phyloP scores from a whole-genome alignment of 176 grass and related monocot genomes.

The Chloris gayana region DNA sequence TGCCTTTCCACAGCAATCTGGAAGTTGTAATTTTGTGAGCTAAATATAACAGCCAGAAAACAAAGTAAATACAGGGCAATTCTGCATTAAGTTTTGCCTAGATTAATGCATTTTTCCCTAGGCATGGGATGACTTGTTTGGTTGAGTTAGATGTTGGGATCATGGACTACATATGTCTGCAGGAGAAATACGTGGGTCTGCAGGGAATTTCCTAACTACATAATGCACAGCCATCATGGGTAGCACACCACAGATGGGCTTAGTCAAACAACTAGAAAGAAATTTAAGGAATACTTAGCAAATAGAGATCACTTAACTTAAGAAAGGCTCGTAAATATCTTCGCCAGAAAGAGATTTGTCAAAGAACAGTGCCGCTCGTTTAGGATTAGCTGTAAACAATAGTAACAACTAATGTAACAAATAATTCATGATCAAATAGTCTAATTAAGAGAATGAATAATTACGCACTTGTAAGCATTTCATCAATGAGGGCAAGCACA shows the following conservation, averaged over 20 bases:
- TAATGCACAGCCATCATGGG: background rate
- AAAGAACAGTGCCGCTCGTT: slow-evolving; percentile 73
- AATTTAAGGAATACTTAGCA: slow-evolving; percentile 19
- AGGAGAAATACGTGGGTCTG: background rate
- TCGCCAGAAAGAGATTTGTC: slow-evolving; percentile 76
- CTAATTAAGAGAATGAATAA: slow-evolving; percentile 16
- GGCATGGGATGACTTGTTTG: background rate
- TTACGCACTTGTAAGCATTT: slow-evolving; percentile 80
- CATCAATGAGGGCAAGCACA: slow-evolving; percentile 92
- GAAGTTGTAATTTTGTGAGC: slow-evolving; percentile 48
- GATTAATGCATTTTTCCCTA: slow-evolving; percentile 17
- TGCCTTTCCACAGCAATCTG: slow-evolving; percentile 90
- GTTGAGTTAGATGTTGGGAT: slow-evolving; percentile 8
- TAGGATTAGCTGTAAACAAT: slow-evolving; percentile 82
- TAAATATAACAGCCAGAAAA: slow-evolving; percentile 32
- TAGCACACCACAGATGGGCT: background rate
- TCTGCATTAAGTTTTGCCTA: background rate
- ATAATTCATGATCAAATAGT: slow-evolving; percentile 27
- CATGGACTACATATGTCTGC: background rate
- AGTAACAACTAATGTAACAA: slow-evolving; percentile 25
- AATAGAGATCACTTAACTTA: slow-evolving; percentile 68
- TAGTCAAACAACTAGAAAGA: slow-evolving; percentile 20
- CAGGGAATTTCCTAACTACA: background rate
- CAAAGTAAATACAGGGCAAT: slow-evolving; percentile 19
- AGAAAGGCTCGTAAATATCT: slow-evolving; percentile 89